Conservation (phyloP, 2,329 filamentous ascomycete species). For the Hypoxylon sp. region DNA sequence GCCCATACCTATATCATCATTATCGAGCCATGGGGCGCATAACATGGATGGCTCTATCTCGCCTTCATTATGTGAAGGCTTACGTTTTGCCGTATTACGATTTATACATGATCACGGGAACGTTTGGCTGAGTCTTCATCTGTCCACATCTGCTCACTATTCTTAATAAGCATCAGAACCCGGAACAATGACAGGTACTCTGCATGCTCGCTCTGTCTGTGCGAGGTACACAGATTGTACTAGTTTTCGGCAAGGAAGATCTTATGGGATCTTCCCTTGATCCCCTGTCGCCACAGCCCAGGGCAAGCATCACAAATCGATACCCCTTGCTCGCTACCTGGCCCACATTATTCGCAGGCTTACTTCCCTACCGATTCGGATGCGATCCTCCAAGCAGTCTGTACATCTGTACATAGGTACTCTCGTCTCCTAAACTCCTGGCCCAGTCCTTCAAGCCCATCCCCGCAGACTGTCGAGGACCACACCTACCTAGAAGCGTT, state of each 20-base stretch:
- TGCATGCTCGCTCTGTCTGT: constrained; percentile 45
- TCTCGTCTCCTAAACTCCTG: constrained; percentile 31
- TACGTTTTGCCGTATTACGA: constrained; percentile 14
- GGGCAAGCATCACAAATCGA: constrained; percentile 52
- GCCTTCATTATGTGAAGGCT: constrained; percentile 13
- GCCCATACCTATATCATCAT: constrained; percentile 19
- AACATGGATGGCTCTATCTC: constrained; percentile 12
- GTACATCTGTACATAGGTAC: constrained; percentile 38
- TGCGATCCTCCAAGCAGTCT: constrained; percentile 51
- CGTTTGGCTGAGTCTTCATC: constrained; percentile 30
- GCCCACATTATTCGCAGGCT: constrained; percentile 51
- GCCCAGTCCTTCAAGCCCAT: constrained; percentile 47
- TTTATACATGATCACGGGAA: constrained; percentile 28
- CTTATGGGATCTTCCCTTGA: constrained; percentile 52
- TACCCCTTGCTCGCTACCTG: constrained; percentile 52
- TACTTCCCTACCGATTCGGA: constrained; percentile 55
- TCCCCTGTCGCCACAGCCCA: constrained; percentile 48
- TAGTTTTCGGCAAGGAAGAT: constrained; percentile 51
- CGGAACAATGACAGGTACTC: constrained; percentile 42
- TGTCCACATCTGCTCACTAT: constrained; percentile 41
- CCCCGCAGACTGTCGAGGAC: constrained; percentile 52
- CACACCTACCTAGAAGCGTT: constrained; percentile 53
- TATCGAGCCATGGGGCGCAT: constrained; percentile 17
- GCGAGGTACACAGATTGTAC: constrained; percentile 47
- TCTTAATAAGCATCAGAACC: constrained; percentile 40